Evolutionary conservation across 345 rosid species (phyloP).

Genomic region (Luvunga scandens): DNA sequence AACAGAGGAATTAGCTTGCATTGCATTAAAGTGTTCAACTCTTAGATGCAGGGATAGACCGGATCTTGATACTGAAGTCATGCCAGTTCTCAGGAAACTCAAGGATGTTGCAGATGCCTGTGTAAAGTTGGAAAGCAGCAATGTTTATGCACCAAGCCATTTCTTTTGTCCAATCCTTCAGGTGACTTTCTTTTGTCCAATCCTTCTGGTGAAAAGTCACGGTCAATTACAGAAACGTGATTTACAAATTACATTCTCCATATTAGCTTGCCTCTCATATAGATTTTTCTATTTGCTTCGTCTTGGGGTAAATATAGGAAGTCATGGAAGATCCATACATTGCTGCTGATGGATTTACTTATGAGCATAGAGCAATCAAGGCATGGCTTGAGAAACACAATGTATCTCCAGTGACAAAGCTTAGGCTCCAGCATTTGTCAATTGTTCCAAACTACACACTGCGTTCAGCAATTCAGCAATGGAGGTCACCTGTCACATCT

Average conservation of each 20-base stretch:
- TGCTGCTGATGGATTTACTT: conserved; percentile 87
- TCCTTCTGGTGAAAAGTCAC: conserved; percentile 60
- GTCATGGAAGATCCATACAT: conserved; percentile 86
- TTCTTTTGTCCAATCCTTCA: conserved; percentile 82
- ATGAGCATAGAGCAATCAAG: conserved; percentile 68
- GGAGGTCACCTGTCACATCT: conserved; percentile 53
- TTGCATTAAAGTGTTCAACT: conserved; percentile 65
- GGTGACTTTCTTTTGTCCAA: conserved; percentile 89
- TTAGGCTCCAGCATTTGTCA: conserved; percentile 39
- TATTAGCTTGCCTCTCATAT: neutral
- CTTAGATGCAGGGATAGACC: conserved; percentile 93
- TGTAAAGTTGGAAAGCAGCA: conserved; percentile 44
- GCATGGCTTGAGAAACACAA: conserved; percentile 67
- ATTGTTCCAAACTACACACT: conserved; percentile 65
- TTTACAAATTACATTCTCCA: neutral
- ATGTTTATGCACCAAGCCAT: conserved; percentile 50
- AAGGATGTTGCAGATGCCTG: conserved; percentile 53
- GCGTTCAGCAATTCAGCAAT: conserved; percentile 69
- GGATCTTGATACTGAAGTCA: conserved; percentile 70
- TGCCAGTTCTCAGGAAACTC: conserved; percentile 68
- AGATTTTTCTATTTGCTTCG: neutral
- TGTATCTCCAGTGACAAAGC: conserved; percentile 77
- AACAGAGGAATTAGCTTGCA: conserved; percentile 59
- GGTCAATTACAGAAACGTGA: neutral
- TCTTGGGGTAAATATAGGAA: conserved; percentile 46